Evolutionary conservation across 352 stramenopile genomes (phyloP).

Genomic region (Proteromonas lacertae): DNA sequence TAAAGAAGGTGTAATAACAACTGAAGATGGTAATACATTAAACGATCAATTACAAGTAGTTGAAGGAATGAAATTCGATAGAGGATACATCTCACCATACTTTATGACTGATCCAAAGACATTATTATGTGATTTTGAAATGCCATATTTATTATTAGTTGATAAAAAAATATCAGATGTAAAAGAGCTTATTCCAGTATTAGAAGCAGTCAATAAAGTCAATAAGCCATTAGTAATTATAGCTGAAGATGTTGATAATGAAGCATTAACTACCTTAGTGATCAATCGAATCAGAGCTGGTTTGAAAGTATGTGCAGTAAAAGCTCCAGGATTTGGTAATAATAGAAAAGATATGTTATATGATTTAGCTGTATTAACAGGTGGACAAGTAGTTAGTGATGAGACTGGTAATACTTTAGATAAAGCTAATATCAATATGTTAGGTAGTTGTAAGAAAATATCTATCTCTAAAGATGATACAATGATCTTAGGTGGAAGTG

Average conservation of each 20-base stretch:
- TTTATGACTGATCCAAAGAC: constrained; percentile 99
- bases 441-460: constrained; percentile 67
- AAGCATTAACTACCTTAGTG: constrained; percentile 88
- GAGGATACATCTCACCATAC: constrained; percentile 97
- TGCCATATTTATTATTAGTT: constrained; percentile 91
- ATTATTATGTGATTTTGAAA: constrained; percentile 87
- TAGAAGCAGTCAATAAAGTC: constrained; percentile 84
- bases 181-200: constrained; percentile 72
- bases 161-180: constrained; percentile 97
- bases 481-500: constrained; percentile 74
- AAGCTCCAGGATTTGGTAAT: constrained; percentile 96
- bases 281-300: constrained; percentile 98
- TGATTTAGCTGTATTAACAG: constrained; percentile 93
- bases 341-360: constrained; percentile 97
- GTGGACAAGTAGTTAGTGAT: constrained; percentile 82
- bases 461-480: constrained; percentile 97
- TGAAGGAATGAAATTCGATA: constrained; percentile 99
- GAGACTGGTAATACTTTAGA: constrained; percentile 94
- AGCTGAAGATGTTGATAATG: constrained; percentile 92
- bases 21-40: constrained; percentile 94
- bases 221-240: constrained; percentile 91
- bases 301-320: constrained; percentile 97
- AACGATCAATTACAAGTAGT: constrained; percentile 98
- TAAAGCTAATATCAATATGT: constrained; percentile 61
- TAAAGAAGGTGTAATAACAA: constrained; percentile 76